These are phyloP conservation scores for Rauvolfia tetraphylla DNA, from an alignment of 257 asterid species.

Conservation along the genomic window DNA sequence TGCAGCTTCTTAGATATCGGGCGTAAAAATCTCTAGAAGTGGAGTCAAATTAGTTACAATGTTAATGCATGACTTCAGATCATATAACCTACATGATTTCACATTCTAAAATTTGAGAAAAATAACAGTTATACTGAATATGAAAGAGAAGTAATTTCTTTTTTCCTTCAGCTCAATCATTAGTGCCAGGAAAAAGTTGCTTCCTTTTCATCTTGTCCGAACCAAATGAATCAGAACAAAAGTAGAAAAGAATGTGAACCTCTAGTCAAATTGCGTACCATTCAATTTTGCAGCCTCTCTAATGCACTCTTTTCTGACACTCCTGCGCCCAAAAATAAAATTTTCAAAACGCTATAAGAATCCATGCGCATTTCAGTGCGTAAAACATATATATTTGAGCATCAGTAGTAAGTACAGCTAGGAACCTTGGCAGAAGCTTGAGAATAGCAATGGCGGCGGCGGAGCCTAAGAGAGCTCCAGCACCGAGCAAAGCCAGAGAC, in stretches of 20 bases:
- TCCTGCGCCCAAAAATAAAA: slow-evolving; percentile 12
- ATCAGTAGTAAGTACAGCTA: not conserved
- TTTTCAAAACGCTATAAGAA: not conserved
- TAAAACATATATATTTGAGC: not conserved
- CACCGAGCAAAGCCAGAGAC: slow-evolving; percentile 50
- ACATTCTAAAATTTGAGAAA: not conserved
- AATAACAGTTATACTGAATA: not conserved
- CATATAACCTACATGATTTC: not conserved
- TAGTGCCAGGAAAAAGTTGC: not conserved
- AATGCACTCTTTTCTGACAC: slow-evolving; percentile 9
- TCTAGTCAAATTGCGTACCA: slow-evolving; percentile 12
- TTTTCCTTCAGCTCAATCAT: not conserved
- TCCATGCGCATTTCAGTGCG: not conserved
- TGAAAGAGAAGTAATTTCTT: no score
- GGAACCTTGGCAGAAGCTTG: slow-evolving; percentile 59
- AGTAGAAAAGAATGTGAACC: not conserved
- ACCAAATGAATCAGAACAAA: not conserved
- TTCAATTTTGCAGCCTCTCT: slow-evolving; percentile 17
- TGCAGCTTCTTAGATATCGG: not conserved
- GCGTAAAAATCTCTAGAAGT: not conserved
- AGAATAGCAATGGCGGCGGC: slow-evolving; percentile 58
- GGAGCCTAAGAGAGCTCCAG: slow-evolving; percentile 74
- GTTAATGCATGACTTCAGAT: not conserved
- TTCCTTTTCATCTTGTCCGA: not conserved
- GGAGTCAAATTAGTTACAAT: not conserved